Base-by-base conservation (phyloP, 208 protist species). In the Trypanosoma vivax region DNA sequence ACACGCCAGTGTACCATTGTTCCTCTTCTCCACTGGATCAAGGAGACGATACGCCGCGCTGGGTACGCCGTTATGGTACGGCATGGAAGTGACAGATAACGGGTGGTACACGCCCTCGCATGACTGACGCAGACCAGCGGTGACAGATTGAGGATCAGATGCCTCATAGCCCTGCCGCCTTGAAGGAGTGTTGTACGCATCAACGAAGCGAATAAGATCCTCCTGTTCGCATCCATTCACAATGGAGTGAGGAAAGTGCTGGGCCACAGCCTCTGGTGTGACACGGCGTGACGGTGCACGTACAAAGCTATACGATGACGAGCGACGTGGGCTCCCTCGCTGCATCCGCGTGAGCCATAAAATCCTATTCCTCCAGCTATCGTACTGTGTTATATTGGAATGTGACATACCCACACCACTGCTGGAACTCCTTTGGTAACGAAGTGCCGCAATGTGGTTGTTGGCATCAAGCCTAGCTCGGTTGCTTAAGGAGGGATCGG, bases 151-250 rank as follows among this genome's bases (percentile, higher is more conserved):
- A 6, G 39, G 16, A 19, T 19, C n/a, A 18, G 21, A 35, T 23
- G 24, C 11, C 23, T 42, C 30, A 24, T 4, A n/a, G 14, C 33
- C 13, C 6, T 11, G 9, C 0, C 34, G 40, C 23, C 40, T 45
- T 6, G 37, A 21, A 33, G 57, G 48, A 16, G 25, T 55, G 16
- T 25, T 39, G 48, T 55, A 63, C n/a, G 48, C 57, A 1, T 48
- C 48, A 40, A 63, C 42, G 40, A 63, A 63, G 2, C 31, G 46
- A 6, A 46, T 4, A 0, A 63, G 45, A 11, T 54, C 48, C 33
- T 55, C 48, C 33, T 37, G 23, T 24, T 39, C 16, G n/a, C 39
- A 11, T 6, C n/a, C 16, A 18, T 19, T 18, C 25, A 19, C 50
- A n/a, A 10, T 33, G 31, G 3, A 25, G 5, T 18, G 30, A 23